These are phyloP conservation scores for Plantago coronopus DNA, from an alignment of 305 asterid genomes.

Conservation along the genomic window DNA sequence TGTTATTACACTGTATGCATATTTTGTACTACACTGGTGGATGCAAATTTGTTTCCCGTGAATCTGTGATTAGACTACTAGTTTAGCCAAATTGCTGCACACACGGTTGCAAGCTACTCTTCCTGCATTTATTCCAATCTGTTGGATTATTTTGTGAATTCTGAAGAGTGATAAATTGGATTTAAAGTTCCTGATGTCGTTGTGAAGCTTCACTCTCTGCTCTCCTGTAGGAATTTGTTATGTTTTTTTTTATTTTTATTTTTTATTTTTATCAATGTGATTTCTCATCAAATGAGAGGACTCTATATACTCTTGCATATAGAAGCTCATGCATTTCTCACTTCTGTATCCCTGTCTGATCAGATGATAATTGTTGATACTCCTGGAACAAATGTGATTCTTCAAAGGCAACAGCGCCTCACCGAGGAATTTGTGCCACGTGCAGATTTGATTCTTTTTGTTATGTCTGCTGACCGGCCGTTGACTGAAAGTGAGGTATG, in stretches of 20 bases:
- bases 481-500: slow-evolving; percentile 98
- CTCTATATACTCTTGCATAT: slow-evolving; percentile 14
- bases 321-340: slow-evolving; percentile 19
- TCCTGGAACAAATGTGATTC: slow-evolving; percentile 99
- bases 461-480: slow-evolving; percentile 96
- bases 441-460: slow-evolving; percentile 90
- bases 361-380: slow-evolving; percentile 98
- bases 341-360: slow-evolving; percentile 26
- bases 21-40: neutral
- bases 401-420: slow-evolving; percentile 94
- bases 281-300: slow-evolving; percentile 9
- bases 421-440: slow-evolving; percentile 99
- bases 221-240: neutral
- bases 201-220: slow-evolving; percentile 6
- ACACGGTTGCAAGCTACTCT: slow-evolving; percentile 11
- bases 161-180: slow-evolving; percentile 5
- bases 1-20: neutral
- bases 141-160: slow-evolving; percentile 12
- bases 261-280: slow-evolving; percentile 9
- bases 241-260: too few species aligned
- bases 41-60: neutral
- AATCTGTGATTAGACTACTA: neutral
- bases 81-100: neutral
- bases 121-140: neutral
- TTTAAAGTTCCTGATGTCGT: slow-evolving; percentile 13